Evolutionary conservation across 2,329 filamentous ascomycete genomes (phyloP).

Genomic region (Talaromyces rugulosus): DNA sequence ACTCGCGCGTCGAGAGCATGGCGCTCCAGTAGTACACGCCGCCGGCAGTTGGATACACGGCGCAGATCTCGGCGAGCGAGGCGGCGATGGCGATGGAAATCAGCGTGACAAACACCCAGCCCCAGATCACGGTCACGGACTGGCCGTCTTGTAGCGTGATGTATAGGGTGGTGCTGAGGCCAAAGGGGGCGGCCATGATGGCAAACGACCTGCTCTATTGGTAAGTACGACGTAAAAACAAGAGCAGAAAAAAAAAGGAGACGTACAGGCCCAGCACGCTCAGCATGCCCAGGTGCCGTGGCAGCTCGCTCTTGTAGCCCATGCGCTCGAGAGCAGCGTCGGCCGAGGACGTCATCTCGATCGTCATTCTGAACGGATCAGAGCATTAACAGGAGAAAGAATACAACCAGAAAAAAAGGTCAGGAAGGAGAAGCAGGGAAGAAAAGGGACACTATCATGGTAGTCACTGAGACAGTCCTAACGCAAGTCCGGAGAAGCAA

Average conservation of each 20-base stretch:
- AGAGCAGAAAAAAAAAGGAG: neutral
- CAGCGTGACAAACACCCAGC: constrained; percentile 63
- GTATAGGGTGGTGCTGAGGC: constrained; percentile 64
- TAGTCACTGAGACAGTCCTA: neutral
- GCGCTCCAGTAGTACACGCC: constrained; percentile 70
- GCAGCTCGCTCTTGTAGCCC: constrained; percentile 65
- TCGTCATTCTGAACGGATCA: neutral
- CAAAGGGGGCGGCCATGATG: constrained; percentile 70
- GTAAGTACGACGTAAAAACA: neutral
- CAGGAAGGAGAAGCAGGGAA: neutral
- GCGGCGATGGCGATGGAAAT: constrained; percentile 62
- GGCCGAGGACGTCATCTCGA: constrained; percentile 27
- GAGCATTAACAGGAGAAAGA: neutral
- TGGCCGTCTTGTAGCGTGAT: constrained; percentile 66
- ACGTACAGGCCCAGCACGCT: constrained; percentile 60
- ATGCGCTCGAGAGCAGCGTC: constrained; percentile 61
- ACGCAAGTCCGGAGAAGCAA: too few species aligned
- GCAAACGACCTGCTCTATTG: constrained; percentile 55
- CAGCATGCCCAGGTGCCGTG: constrained; percentile 64
- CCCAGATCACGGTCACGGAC: constrained; percentile 65
- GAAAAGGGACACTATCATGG: neutral
- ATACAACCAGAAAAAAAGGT: neutral
- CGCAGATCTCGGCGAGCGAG: constrained; percentile 65
- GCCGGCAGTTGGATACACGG: constrained; percentile 64
- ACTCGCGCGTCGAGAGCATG: constrained; percentile 62